These are phyloP conservation scores for Trichophyton mentagrophytes DNA, from an alignment of 2,329 filamentous ascomycete genomes.

Conservation along the genomic window DNA sequence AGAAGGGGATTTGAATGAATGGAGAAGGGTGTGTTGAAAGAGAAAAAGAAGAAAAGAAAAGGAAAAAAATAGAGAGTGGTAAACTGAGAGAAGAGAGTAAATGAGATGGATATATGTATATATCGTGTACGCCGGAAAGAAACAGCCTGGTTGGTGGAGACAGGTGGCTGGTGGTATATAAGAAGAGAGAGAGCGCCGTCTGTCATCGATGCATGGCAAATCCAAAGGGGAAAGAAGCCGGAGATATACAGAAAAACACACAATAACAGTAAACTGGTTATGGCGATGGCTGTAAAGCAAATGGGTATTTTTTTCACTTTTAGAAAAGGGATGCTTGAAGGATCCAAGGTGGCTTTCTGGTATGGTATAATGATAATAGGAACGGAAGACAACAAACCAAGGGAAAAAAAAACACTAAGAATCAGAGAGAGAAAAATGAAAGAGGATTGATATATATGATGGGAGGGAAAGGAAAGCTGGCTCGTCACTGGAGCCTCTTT, in stretches of 20 bases:
- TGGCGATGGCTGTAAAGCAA: not conserved
- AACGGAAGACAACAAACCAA: not conserved
- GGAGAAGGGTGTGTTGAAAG: not conserved
- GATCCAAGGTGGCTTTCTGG: not conserved
- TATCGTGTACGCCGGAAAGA: not conserved
- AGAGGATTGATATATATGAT: not conserved
- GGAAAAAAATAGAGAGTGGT: not conserved
- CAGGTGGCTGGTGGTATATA: not conserved
- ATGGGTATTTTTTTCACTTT: slow-evolving; percentile 2
- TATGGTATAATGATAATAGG: not conserved
- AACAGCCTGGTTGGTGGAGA: not conserved
- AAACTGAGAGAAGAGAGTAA: not conserved
- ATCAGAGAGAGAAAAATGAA: not conserved
- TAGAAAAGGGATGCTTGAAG: not conserved
- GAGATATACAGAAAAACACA: not conserved
- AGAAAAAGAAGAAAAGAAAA: not conserved
- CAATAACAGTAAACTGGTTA: not conserved
- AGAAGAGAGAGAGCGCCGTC: not conserved
- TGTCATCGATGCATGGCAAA: not conserved
- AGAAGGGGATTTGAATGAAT: not conserved
- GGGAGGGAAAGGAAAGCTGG: not conserved
- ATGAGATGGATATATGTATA: not conserved
- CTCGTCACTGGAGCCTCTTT: slow-evolving; percentile 40
- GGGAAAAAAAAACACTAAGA: not conserved
- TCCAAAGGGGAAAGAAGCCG: not conserved